These are phyloP conservation scores for Ustilago hordei DNA, from an alignment of 1,284 basidiomycete species.

Conservation along the genomic window DNA sequence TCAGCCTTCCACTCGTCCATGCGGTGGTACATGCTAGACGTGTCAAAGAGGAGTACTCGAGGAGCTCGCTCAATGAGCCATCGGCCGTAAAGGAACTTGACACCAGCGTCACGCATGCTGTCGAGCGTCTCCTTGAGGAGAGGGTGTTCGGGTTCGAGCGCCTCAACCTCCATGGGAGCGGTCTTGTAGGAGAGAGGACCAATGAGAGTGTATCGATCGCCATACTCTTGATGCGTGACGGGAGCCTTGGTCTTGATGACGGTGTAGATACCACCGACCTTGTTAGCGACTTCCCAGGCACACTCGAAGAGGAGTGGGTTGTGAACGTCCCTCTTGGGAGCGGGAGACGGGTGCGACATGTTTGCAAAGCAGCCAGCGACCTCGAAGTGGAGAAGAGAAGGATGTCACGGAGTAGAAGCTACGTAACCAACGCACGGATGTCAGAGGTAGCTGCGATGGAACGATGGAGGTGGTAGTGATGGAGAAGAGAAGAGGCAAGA, in stretches of 20 bases:
- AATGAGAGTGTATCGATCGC: slow-evolving; percentile 85
- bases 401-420: background rate
- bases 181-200: slow-evolving; percentile 96
- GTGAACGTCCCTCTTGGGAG: slow-evolving; percentile 59
- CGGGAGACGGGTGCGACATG: slow-evolving; percentile 27
- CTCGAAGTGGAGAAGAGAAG: background rate
- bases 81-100: slow-evolving; percentile 92
- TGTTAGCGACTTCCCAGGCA: slow-evolving; percentile 67
- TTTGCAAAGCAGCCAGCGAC: background rate
- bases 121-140: slow-evolving; percentile 59
- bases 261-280: slow-evolving; percentile 97
- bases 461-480: background rate
- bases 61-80: slow-evolving; percentile 98
- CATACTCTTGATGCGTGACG: slow-evolving; percentile 83
- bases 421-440: background rate
- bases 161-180: slow-evolving; percentile 97
- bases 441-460: slow-evolving; percentile 2
- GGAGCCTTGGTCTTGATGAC: slow-evolving; percentile 99
- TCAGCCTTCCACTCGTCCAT: slow-evolving; percentile 99
- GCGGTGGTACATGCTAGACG: slow-evolving; percentile 83
- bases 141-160: slow-evolving; percentile 78
- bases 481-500: slow-evolving; percentile 2
- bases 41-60: slow-evolving; percentile 93
- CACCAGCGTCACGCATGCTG: slow-evolving; percentile 75
- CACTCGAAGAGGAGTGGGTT: slow-evolving; percentile 65